Evolutionary conservation across 139 green algal species (phyloP), one percentile per base, ranked within the genome.

Genomic region (Tetratostichococcus sp.): DNA sequence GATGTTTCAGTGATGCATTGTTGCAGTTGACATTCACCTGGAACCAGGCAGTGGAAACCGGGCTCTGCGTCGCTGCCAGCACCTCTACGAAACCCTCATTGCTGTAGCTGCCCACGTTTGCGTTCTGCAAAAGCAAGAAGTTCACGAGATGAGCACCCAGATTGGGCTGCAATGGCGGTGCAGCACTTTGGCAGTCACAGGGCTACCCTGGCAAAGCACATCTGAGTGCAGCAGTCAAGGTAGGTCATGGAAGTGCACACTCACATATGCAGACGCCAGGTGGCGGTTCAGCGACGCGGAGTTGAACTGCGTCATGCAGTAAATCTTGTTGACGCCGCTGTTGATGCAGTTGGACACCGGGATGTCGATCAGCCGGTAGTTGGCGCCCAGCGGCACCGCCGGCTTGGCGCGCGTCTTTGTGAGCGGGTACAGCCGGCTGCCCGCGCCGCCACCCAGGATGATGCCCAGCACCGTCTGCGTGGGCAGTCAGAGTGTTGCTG

Each of bases 301-400:
- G 89, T 99, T 99, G 94, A 98, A 99, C 90, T 99, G 96, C 25
- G 96, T 99, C 22, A 99, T 87, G 84, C 93, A 97, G 90, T 99
- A 99, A 75, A 99, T 97, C 86, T 99, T 99, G 87, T 93, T 97
- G 70, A 99, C 89, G 77, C 94, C 93, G 83, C 82, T 93, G 92
- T 99, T 99, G 79, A 99, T 96, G 90, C 96, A 99, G 87, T 99
- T 99, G 87, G 83, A 94, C 43, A 99, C 96, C 21, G 96, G 96
- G 77, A 99, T 99, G 85, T 99, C 96, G 73, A 99, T 99, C 26
- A 99, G 92, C 71, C 96, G 86, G 89, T 99, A 99, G 91, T 99
- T 99, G 65, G 93, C 94, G 71, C 96, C 96, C 73, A 99, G 89
- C 0, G 96, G 96, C 79, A 99, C 96, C 0, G 96, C 96, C 26